Conservation (phyloP, 78 protist genomes). For the Dictyostelium citrinum region DNA sequence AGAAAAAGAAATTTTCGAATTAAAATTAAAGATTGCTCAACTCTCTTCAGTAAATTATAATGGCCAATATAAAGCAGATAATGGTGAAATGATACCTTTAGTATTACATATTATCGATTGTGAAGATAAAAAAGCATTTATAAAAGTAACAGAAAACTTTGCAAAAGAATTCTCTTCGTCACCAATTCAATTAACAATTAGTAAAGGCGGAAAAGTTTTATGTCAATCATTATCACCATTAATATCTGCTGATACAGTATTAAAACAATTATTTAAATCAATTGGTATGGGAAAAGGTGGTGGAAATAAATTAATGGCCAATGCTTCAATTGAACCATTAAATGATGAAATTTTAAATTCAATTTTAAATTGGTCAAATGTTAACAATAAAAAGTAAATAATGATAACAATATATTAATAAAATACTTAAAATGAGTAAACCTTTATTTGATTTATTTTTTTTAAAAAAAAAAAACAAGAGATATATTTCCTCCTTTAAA, state of each 20-base stretch:
- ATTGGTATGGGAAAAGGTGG: slow-evolving; percentile 55
- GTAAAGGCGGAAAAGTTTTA: background rate
- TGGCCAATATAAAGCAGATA: background rate
- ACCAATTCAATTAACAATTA: background rate
- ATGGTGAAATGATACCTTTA: background rate
- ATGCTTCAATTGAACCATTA: slow-evolving; percentile 11
- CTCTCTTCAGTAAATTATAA: background rate
- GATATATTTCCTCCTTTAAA: too few relatives aligned
- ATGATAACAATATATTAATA: too few relatives aligned
- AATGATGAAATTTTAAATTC: background rate
- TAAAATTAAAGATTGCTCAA: background rate
- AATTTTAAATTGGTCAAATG: slow-evolving; percentile 26
- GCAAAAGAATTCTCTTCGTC: background rate
- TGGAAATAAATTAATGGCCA: slow-evolving; percentile 58
- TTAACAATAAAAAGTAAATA: too few relatives aligned
- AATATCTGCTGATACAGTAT: background rate
- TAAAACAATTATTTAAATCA: slow-evolving; percentile 4
- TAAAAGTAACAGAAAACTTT: background rate
- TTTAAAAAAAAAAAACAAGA: too few relatives aligned
- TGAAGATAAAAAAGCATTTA: slow-evolving; percentile 41
- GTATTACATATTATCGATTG: slow-evolving; percentile 2
- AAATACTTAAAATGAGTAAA: too few relatives aligned
- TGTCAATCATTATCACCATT: background rate
- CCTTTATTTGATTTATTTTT: too few relatives aligned
- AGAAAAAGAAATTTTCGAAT: slow-evolving; percentile 24